These are phyloP conservation scores for Apiospora aurea DNA, from an alignment of 2,329 filamentous ascomycete genomes.

Conservation along the genomic window DNA sequence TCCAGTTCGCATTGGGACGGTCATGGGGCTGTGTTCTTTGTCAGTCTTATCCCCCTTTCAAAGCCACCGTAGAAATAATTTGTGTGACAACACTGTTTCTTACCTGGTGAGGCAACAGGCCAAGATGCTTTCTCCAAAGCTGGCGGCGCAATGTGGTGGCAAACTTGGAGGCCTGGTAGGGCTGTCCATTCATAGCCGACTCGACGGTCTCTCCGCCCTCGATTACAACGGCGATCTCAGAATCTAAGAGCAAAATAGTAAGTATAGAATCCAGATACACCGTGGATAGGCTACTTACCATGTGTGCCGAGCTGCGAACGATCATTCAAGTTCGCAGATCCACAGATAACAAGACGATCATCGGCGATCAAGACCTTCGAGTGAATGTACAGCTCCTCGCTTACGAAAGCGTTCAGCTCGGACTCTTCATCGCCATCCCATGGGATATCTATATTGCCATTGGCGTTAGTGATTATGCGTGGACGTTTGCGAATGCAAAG, in stretches of 20 bases:
- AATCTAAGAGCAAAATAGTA: constrained; percentile 58
- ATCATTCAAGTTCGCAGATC: constrained; percentile 91
- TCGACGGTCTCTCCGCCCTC: constrained; percentile 77
- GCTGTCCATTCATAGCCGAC: constrained; percentile 75
- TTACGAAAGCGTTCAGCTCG: constrained; percentile 68
- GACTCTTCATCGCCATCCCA: constrained; percentile 63
- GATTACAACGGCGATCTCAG: constrained; percentile 88
- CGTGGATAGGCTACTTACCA: constrained; percentile 25
- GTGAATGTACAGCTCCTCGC: constrained; percentile 75
- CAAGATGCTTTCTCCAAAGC: constrained; percentile 91
- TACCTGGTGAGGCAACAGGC: constrained; percentile 67
- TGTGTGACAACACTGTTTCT: not conserved
- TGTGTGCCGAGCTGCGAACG: constrained; percentile 83
- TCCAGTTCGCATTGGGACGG: constrained; percentile 74
- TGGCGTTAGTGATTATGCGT: not conserved
- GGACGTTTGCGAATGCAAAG: not conserved
- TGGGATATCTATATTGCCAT: constrained; percentile 43
- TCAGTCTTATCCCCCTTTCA: not conserved
- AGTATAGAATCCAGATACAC: not conserved
- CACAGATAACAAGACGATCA: constrained; percentile 84
- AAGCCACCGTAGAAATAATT: not conserved
- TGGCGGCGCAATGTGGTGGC: constrained; percentile 82
- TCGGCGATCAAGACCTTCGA: constrained; percentile 90
- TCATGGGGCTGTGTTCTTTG: constrained; percentile 65
- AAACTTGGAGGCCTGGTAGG: constrained; percentile 76